Evolutionary conservation across 768 basidiomycete species (phyloP).

Genomic region (Pleurotus sapidus): DNA sequence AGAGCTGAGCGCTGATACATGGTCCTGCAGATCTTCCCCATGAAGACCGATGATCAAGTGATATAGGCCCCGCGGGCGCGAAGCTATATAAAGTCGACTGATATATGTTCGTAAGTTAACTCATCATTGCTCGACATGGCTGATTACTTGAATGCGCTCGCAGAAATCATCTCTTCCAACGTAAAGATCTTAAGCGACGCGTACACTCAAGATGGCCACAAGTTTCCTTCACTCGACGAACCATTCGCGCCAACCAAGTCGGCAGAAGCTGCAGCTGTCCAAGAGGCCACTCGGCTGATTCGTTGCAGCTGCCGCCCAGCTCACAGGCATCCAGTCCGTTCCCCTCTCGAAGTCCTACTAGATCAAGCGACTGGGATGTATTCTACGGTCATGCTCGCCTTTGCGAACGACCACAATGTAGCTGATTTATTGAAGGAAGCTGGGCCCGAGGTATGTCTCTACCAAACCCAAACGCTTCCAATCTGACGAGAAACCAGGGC

Average conservation of each 20-base stretch:
- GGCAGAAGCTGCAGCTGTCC: slow-evolving; percentile 4
- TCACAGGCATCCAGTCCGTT: slow-evolving; percentile 19
- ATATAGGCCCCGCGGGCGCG: neutral
- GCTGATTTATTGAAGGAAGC: slow-evolving; percentile 38
- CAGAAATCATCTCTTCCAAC: slow-evolving; percentile 4
- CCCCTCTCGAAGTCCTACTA: slow-evolving; percentile 13
- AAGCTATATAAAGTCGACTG: neutral
- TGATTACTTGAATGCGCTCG: slow-evolving; percentile 1
- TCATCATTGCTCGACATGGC: neutral
- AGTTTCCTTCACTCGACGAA: slow-evolving; percentile 12
- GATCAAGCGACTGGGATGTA: slow-evolving; percentile 8
- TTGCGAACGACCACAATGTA: slow-evolving; percentile 19
- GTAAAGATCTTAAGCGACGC: neutral
- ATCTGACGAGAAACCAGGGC: slow-evolving; percentile 16
- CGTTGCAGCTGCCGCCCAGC: slow-evolving; percentile 20
- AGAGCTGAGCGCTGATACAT: neutral
- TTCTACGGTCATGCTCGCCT: neutral
- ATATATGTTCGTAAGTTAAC: neutral
- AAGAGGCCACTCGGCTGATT: slow-evolving; percentile 12
- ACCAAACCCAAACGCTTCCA: neutral
- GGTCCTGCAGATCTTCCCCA: too few relatives aligned
- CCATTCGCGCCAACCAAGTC: slow-evolving; percentile 9
- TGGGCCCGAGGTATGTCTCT: slow-evolving; percentile 25
- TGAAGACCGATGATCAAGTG: too few relatives aligned
- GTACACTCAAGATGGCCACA: neutral